Evolutionary conservation across 2,329 filamentous ascomycete species (phyloP), one percentile per base, ranked within the genome.

Genomic region (Neonectria neomacrospora): DNA sequence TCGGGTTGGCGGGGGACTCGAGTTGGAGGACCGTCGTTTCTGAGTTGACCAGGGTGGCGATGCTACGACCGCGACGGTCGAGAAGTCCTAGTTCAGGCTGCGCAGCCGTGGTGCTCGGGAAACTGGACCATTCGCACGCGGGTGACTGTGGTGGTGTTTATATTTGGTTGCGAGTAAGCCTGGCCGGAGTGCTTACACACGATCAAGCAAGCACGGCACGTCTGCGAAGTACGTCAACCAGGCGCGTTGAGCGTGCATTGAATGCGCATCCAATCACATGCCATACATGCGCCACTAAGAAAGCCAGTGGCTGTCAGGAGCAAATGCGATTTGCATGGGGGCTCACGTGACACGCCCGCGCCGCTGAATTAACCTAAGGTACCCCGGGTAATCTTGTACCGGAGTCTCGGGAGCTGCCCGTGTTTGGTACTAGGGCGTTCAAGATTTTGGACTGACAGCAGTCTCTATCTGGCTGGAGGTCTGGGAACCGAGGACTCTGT

Each of bases 231-330:
- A 41, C 22, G 42, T 53, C 23, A 30, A 42, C 23, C 23, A 47
- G 50, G 22, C 55, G 16, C 20, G 42, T 51, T 41, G 16, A 32
- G 20, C 42, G n/a, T 50, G 45, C 34, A 53, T 62, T 20, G 44
- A 63, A 69, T 71, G 66, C 62, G 68, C 61, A 50, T 23, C 68
- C 66, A 71, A 71, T 71, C 47, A 71, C 14, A 22, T 11, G 30
- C 4, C n/a, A 8, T 5, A 9, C 41, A 14, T 18, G 10, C 44
- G 34, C 28, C 16, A 23, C 16, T 37, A 39, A 11, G n/a, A n/a
- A 5, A 37, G 32, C 12, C 7, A 3, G n/a, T 23, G 32, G 23
- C 7, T 41, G 16, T 9, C 26, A n/a, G 45, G 9, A 32, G 10
- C 5, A n/a, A 23, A 3, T 12, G 14, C 37, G 37, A 41, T 41